Percentiles rank a stretch among this genome's conserved stretches.
phyloP scores from a whole-genome alignment of 2,329 filamentous ascomycete genomes.

The Calonectria leucothoes region DNA sequence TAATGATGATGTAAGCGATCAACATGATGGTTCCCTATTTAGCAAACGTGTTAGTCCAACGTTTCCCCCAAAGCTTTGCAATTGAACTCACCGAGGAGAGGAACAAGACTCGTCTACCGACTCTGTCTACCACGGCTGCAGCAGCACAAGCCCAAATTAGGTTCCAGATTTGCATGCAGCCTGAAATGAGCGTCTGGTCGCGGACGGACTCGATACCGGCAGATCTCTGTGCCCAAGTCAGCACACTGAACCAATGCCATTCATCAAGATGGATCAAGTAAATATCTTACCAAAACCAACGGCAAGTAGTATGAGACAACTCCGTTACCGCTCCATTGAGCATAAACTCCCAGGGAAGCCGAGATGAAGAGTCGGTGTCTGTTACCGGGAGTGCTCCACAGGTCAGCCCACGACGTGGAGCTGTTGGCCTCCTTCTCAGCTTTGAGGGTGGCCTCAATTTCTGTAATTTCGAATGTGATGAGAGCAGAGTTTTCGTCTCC shows the following conservation, averaged over 20 bases:
- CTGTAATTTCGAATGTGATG: conserved; percentile 41
- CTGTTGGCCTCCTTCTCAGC: conserved; percentile 43
- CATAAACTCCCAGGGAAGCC: conserved; percentile 38
- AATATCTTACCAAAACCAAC: conserved; percentile 42
- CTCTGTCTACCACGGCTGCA: conserved; percentile 2
- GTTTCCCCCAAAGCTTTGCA: neutral
- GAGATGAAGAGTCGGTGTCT: conserved; percentile 42
- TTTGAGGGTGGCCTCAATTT: conserved; percentile 44
- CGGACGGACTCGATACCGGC: conserved; percentile 49
- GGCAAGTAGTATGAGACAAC: conserved; percentile 53
- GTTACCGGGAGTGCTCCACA: conserved; percentile 40
- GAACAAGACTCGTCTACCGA: conserved; percentile 9
- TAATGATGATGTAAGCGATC: conserved; percentile 18
- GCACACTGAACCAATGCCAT: neutral
- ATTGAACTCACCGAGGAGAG: conserved; percentile 7
- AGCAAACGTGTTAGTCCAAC: neutral
- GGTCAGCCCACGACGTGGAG: conserved; percentile 34
- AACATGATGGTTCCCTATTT: conserved; percentile 16
- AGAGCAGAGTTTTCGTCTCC: conserved; percentile 48
- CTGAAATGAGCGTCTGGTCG: conserved; percentile 35
- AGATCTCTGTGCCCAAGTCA: conserved; percentile 20
- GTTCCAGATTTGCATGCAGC: conserved; percentile 15
- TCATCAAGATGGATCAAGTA: neutral
- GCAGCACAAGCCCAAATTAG: conserved; percentile 12
- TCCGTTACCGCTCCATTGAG: conserved; percentile 44